phyloP scores from a whole-genome alignment of 495 filamentous ascomycete species.

The Podospora appendiculata region DNA sequence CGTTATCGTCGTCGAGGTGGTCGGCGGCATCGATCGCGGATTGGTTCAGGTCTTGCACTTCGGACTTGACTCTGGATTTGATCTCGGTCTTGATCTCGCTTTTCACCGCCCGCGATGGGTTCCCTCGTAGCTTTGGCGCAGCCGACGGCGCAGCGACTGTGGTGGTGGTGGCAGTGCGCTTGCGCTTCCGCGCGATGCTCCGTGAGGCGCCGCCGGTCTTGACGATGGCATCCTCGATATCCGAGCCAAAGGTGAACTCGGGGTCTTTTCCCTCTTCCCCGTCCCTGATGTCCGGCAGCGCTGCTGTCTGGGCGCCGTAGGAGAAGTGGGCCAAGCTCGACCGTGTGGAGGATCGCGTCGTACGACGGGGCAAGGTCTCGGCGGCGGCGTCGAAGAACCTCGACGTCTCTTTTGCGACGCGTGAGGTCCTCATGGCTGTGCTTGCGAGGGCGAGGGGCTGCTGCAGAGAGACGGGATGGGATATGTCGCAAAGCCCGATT shows the following conservation, averaged over 20 bases:
- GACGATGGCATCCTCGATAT: constrained; percentile 58
- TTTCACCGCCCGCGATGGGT: background rate
- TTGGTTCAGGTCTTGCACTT: background rate
- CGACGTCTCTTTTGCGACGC: constrained; percentile 50
- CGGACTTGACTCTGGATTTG: constrained; percentile 2
- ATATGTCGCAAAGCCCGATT: no score
- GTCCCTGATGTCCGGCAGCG: constrained; percentile 19
- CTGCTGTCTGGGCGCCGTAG: constrained; percentile 24
- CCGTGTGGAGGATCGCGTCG: constrained; percentile 32
- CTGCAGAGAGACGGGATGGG: no score
- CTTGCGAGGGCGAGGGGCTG: no score
- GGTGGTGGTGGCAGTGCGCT: constrained; percentile 42
- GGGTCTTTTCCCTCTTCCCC: constrained; percentile 3
- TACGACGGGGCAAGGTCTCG: constrained; percentile 31
- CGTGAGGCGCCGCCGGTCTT: background rate
- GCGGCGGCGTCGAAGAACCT: constrained; percentile 25
- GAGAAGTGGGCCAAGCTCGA: constrained; percentile 31
- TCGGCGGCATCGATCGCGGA: no score
- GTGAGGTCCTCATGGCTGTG: constrained; percentile 51
- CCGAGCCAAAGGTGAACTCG: constrained; percentile 24
- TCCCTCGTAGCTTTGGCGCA: constrained; percentile 2
- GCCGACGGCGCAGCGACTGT: background rate
- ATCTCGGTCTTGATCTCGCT: background rate
- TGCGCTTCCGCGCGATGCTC: constrained; percentile 23
- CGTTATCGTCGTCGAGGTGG: no score